Conservation (phyloP, 106 monocot genomes). For the Dioscorea alata region DNA sequence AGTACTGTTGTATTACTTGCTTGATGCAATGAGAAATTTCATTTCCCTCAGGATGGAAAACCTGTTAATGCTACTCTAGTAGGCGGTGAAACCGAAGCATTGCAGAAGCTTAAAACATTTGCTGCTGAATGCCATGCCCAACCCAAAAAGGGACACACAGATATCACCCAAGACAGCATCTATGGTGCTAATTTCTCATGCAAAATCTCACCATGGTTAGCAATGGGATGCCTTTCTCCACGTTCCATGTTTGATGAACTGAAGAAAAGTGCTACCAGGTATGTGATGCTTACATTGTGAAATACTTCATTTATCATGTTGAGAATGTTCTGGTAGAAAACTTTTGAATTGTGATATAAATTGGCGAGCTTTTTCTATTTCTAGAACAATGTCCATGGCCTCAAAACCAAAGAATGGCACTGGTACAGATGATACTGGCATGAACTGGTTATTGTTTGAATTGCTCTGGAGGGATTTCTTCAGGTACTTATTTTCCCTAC, state of each 20-base stretch:
- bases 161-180: slow-evolving; percentile 53
- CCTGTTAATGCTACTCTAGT: slow-evolving; percentile 52
- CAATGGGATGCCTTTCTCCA: slow-evolving; percentile 93
- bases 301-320: neutral
- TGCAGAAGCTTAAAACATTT: slow-evolving; percentile 80
- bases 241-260: slow-evolving; percentile 93
- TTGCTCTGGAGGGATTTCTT: slow-evolving; percentile 99
- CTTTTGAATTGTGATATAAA: no score
- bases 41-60: slow-evolving; percentile 52
- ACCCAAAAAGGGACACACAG: slow-evolving; percentile 41
- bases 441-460: slow-evolving; percentile 96
- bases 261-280: slow-evolving; percentile 82
- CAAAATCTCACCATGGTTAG: slow-evolving; percentile 98
- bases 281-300: slow-evolving; percentile 2
- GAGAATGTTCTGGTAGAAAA: neutral
- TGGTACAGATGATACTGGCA: slow-evolving; percentile 37
- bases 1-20: no score
- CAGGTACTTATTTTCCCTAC: slow-evolving; percentile 34
- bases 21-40: neutral
- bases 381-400: slow-evolving; percentile 35
- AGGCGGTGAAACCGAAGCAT: slow-evolving; percentile 90
- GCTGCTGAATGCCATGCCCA: slow-evolving; percentile 70
- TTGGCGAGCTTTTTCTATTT: neutral
- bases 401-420: slow-evolving; percentile 32
- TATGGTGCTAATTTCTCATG: slow-evolving; percentile 99